These are phyloP conservation scores for Hymenoscyphus linearis DNA, from an alignment of 2,329 filamentous ascomycete genomes.

Conservation along the genomic window DNA sequence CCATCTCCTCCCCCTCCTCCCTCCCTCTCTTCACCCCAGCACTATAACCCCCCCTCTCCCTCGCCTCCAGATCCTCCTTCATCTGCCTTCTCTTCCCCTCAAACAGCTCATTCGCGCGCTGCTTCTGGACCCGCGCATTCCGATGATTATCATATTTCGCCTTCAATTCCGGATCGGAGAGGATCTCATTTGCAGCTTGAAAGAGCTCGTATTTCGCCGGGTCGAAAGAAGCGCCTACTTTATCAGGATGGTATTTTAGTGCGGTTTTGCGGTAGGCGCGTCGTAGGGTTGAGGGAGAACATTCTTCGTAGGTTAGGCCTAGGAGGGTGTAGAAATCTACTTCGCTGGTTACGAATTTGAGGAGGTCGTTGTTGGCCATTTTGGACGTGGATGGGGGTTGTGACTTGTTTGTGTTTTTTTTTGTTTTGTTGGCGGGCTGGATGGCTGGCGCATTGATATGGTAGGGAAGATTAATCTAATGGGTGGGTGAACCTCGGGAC, in stretches of 20 bases:
- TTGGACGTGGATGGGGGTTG: slow-evolving; percentile 2
- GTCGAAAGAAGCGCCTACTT: slow-evolving; percentile 70
- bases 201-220: slow-evolving; percentile 79
- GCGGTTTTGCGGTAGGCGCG: slow-evolving; percentile 75
- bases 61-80: slow-evolving; percentile 79
- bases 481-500: background rate
- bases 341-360: slow-evolving; percentile 31
- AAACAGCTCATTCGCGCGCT: slow-evolving; percentile 67
- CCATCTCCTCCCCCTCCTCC: slow-evolving; percentile 43
- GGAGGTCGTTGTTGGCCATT: slow-evolving; percentile 31
- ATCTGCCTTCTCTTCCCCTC: slow-evolving; percentile 68
- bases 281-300: slow-evolving; percentile 26
- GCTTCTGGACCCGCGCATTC: slow-evolving; percentile 63
- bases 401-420: background rate
- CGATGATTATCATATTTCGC: slow-evolving; percentile 74
- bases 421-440: background rate
- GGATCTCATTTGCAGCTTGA: slow-evolving; percentile 79
- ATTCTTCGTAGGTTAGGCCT: slow-evolving; percentile 26
- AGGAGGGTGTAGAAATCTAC: slow-evolving; percentile 32
- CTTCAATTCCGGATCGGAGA: slow-evolving; percentile 65
- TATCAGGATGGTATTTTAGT: slow-evolving; percentile 92
- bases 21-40: slow-evolving; percentile 55
- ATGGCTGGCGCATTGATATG: background rate
- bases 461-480: background rate
- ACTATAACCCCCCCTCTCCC: slow-evolving; percentile 53